Conservation (phyloP, 1,284 basidiomycete species). For the Cryptococcus sp. region DNA sequence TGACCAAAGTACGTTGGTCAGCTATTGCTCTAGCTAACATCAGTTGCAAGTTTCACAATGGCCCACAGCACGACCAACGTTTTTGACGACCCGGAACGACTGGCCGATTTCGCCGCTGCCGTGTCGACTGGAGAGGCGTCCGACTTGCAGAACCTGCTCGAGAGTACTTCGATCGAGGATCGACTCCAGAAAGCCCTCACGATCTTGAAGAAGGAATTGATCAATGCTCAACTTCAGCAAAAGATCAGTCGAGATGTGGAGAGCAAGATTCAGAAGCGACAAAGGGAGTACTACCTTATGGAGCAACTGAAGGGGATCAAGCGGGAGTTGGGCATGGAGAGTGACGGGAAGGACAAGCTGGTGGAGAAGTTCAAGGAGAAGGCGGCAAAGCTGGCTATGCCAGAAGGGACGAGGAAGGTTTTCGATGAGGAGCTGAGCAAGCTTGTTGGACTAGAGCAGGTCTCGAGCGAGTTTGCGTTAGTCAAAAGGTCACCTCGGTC, state of each 20-base stretch:
- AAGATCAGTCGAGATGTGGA: slow-evolving; percentile 95
- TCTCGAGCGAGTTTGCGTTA: slow-evolving; percentile 79
- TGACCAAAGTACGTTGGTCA: slow-evolving; percentile 65
- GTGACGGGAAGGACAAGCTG: slow-evolving; percentile 93
- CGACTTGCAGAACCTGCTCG: slow-evolving; percentile 91
- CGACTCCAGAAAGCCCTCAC: slow-evolving; percentile 83
- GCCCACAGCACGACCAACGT: slow-evolving; percentile 94
- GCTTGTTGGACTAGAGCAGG: slow-evolving; percentile 83
- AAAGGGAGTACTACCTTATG: slow-evolving; percentile 96
- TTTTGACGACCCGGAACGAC: slow-evolving; percentile 96
- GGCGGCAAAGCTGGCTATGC: slow-evolving; percentile 83
- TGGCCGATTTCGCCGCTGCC: slow-evolving; percentile 96
- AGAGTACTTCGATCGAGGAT: slow-evolving; percentile 80
- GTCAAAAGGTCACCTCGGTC: slow-evolving; percentile 4
- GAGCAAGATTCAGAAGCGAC: slow-evolving; percentile 92
- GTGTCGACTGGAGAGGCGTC: slow-evolving; percentile 85
- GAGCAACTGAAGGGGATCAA: slow-evolving; percentile 99
- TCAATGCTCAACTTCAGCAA: slow-evolving; percentile 92
- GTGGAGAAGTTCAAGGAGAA: slow-evolving; percentile 95
- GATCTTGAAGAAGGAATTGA: slow-evolving; percentile 96
- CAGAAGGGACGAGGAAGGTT: slow-evolving; percentile 82
- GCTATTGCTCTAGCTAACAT: background rate
- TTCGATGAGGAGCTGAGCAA: slow-evolving; percentile 97
- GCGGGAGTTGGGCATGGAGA: slow-evolving; percentile 91
- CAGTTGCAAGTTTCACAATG: slow-evolving; percentile 70